Percentiles rank a stretch among this genome's conserved stretches.
phyloP scores from a whole-genome alignment of 1,284 basidiomycete genomes.

The Termitomyces sp. region DNA sequence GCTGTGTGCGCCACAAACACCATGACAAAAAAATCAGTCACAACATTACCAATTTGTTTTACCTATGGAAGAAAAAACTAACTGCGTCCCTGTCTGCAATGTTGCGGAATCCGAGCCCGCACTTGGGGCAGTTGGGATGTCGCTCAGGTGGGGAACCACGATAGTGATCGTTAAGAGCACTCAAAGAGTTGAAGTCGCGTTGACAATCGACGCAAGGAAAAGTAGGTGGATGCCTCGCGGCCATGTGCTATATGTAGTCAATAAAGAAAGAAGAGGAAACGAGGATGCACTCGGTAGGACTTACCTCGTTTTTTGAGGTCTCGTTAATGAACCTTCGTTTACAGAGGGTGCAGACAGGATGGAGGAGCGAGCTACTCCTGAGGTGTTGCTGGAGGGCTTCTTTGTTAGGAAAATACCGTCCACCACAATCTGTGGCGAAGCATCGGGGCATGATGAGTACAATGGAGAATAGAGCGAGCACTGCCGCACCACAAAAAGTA shows the following conservation, averaged over 20 bases:
- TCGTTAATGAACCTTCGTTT: constrained; percentile 9
- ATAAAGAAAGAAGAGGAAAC: neutral
- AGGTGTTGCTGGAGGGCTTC: constrained; percentile 15
- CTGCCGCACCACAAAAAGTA: neutral
- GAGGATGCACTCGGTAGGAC: neutral
- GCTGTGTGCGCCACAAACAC: constrained; percentile 8
- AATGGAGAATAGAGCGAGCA: too few relatives aligned
- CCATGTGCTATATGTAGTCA: constrained; percentile 8
- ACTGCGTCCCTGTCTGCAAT: constrained; percentile 2
- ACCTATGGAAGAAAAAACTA: neutral
- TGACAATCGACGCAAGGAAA: constrained; percentile 6
- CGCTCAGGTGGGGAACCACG: constrained; percentile 10
- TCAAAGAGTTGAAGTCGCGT: neutral
- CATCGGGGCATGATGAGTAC: constrained; percentile 5
- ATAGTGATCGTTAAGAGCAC: constrained; percentile 10
- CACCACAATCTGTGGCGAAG: constrained; percentile 6
- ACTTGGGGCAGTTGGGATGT: constrained; percentile 13
- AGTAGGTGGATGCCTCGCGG: constrained; percentile 10
- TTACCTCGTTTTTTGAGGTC: constrained; percentile 8
- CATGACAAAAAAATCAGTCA: neutral
- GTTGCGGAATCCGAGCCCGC: constrained; percentile 13
- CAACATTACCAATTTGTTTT: neutral
- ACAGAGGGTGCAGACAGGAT: constrained; percentile 11
- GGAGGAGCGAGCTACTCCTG: constrained; percentile 2
- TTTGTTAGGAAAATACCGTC: constrained; percentile 9